Percentiles rank a stretch among this genome's conserved stretches.
These are phyloP conservation scores for Pseudonitzschia pungens DNA, from an alignment of 108 stramenopile genomes.

Conservation along the genomic window DNA sequence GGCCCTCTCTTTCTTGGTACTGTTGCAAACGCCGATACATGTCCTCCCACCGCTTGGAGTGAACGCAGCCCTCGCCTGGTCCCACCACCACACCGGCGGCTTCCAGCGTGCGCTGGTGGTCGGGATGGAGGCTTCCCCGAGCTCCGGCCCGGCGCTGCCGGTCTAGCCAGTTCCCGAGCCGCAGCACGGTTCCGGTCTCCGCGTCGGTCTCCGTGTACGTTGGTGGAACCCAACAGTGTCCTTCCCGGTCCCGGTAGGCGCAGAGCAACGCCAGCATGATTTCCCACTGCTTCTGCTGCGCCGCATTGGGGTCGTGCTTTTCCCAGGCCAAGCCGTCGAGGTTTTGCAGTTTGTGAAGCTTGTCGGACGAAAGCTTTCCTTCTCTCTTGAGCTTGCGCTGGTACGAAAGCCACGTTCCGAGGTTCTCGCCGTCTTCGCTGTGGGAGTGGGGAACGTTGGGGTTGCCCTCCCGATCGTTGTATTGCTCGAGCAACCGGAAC, in stretches of 20 bases:
- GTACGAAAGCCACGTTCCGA: slow-evolving; percentile 4
- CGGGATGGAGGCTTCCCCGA: neutral
- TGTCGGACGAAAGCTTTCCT: neutral
- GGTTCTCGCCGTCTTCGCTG: slow-evolving; percentile 12
- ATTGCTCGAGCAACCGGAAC: slow-evolving; percentile 4
- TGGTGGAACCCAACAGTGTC: neutral
- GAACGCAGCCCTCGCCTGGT: neutral
- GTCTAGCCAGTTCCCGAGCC: slow-evolving; percentile 3
- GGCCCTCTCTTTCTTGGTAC: neutral
- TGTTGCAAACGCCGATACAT: neutral
- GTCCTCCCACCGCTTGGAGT: neutral
- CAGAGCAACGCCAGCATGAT: neutral
- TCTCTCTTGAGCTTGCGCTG: neutral
- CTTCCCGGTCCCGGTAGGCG: slow-evolving; percentile 1
- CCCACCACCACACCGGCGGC: neutral
- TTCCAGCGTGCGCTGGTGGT: neutral
- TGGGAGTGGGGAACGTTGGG: neutral
- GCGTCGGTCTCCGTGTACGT: neutral
- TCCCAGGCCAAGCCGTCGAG: slow-evolving; percentile 2
- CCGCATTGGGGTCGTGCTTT: neutral
- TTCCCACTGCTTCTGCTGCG: neutral
- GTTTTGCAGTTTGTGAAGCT: neutral
- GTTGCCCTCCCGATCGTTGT: slow-evolving; percentile 3
- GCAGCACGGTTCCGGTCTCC: neutral
- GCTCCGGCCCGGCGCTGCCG: neutral